A percentile compares a stretch with the other conserved stretches of the same genome.
Conservation (phyloP, 2,329 filamentous ascomycete genomes). For the Trichoderma sp. region DNA sequence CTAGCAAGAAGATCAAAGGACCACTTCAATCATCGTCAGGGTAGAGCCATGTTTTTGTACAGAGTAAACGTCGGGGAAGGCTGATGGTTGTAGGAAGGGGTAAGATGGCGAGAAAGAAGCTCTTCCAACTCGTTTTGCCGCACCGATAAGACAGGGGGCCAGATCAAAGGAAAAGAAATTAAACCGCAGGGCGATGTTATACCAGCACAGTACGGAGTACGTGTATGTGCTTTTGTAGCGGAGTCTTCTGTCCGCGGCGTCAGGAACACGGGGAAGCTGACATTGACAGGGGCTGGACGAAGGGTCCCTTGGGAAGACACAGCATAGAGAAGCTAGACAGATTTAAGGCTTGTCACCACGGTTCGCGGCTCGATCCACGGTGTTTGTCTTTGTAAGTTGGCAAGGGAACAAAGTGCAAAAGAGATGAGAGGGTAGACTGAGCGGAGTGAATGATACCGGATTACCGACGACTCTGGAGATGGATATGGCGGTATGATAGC, state of each 20-base stretch:
- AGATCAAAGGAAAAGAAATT: neutral
- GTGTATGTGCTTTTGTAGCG: neutral
- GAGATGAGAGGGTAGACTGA: neutral
- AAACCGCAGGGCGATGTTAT: slow-evolving; percentile 6
- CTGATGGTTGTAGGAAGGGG: neutral
- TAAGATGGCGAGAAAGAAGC: neutral
- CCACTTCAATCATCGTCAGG: neutral
- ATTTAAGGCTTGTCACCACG: neutral
- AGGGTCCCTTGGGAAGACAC: neutral
- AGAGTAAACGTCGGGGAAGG: neutral
- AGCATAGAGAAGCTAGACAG: neutral
- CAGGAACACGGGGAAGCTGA: slow-evolving; percentile 16
- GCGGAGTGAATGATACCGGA: neutral
- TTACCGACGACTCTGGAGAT: neutral
- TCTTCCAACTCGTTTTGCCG: neutral
- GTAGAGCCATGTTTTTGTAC: neutral
- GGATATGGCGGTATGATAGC: neutral
- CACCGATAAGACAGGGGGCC: neutral
- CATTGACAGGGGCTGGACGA: neutral
- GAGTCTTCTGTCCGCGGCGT: neutral
- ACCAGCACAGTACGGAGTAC: neutral
- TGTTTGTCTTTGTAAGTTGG: neutral
- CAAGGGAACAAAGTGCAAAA: neutral
- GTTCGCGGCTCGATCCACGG: neutral
- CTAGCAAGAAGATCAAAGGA: neutral